Base-by-base conservation (phyloP, 805 yeast genomes). In the Hanseniaspora valbyensis region DNA sequence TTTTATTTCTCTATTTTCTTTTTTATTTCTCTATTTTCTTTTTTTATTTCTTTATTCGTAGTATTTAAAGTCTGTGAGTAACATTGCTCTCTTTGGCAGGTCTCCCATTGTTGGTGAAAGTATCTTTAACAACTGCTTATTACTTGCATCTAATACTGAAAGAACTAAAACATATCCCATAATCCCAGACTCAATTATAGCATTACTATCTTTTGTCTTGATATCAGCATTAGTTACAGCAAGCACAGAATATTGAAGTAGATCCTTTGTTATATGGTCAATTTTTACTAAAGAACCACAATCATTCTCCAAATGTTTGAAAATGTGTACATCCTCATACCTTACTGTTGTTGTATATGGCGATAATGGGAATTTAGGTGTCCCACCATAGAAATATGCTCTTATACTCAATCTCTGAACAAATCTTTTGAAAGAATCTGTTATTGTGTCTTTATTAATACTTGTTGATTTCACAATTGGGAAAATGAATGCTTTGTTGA, bases 371-470 rank as follows among this genome's bases (percentile, higher is more conserved):
- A 77, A 73, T 41, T 72, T 72, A 4, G 38, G 21, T 18, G 72
- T 66, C 5, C 75, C 75, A 2, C 98, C 98, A 61, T 92, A 87
- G 59, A 92, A 92, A 64, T 92, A 92, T 60, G 89, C 94, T 60
- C 79, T 78, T 49, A 90, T 87, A 4, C 81, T 70, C 38, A 77
- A 73, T 58, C 88, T 86, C 63, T 90, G 97, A 21, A 74, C 49
- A 33, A 80, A 76, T 59, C 97, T 72, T 33, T 72, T 69, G 61
- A 71, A 87, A 12, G 76, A 69, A 49, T 81, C 90, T 53, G 83
- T 90, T 26, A 76, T 72, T 13, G 29, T 21, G 1, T 21, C 28
- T 4, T 9, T 8, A 22, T 37, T 18, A 28, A 44, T 37, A 16
- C 34, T 24, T 37, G 22, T 22, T 10, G 40, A 16, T 29, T 44